Base-by-base conservation (phyloP, 495 filamentous ascomycete genomes). In the Pyrenula aspistea region DNA sequence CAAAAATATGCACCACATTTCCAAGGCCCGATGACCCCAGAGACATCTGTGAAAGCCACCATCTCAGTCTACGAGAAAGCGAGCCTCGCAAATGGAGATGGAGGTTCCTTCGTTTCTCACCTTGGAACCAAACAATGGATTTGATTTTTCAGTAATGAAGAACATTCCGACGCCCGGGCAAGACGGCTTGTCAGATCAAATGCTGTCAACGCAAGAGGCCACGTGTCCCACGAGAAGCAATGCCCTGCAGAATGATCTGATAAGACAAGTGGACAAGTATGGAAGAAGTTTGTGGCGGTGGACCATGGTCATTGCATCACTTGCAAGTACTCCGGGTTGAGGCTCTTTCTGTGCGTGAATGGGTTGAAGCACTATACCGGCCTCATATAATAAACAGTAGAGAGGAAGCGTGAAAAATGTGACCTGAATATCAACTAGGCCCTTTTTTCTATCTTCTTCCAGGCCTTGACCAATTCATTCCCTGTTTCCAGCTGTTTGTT, bases 1-100 rank as follows among this genome's bases (percentile, higher is more conserved):
- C 49, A 56, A 49, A 23, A 56, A 56, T 56, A 56, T 51, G 49
- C 55, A 4, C 55, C 55, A 24, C 49, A 47, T 21, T 56, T 56
- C 47, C 47, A 56, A 24, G 55, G 55, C 22, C 55, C 55, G 49
- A 51, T 22, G 31, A 56, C 49, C 23, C 19, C 55, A 24, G 55
- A 56, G 20, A 47, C 49, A 23, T 50, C 47, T 12, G 55, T 49
- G 22, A 56, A n/a, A 52, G 49, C 55, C 20, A 49, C 51, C 48
- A 50, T 56, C 47, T 47, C 55, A 22, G 47, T 56, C 20, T 11
- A 50, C 11, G 31, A 56, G 24, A 56, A 56, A 49, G 55, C 48
- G 49, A 56, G 47, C 51, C 47, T 56, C 51, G 55, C 49, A 24
- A 24, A 49, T 51, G 48, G 55, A 25, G 49, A 56, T 56, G 55